Percentiles rank a stretch among this genome's conserved stretches.
Evolutionary conservation across 2,329 filamentous ascomycete species (phyloP).

Genomic region (Dryadomyces quercivorus): DNA sequence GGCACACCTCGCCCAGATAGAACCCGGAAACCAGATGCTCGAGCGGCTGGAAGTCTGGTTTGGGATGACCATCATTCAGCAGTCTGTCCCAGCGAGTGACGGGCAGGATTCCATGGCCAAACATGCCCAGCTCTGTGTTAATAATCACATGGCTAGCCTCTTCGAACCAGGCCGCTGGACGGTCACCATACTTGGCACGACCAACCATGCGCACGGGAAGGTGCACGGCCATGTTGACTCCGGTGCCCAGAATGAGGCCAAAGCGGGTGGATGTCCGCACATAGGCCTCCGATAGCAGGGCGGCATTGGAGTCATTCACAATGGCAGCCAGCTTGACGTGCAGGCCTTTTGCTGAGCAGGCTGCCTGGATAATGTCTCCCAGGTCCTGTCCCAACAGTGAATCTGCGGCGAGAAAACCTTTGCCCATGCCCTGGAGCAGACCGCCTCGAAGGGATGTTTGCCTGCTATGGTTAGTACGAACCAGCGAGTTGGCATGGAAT

Average conservation of each 20-base stretch:
- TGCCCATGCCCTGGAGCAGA: slow-evolving; percentile 50
- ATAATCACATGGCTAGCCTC: slow-evolving; percentile 50
- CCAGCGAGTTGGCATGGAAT: neutral
- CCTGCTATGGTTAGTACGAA: slow-evolving; percentile 22
- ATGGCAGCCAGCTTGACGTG: slow-evolving; percentile 46
- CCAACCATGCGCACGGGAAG: slow-evolving; percentile 46
- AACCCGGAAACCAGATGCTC: slow-evolving; percentile 53
- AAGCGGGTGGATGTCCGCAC: slow-evolving; percentile 45
- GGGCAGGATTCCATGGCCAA: slow-evolving; percentile 45
- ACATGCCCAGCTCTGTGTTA: slow-evolving; percentile 58
- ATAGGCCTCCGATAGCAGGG: slow-evolving; percentile 52
- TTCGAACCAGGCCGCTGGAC: slow-evolving; percentile 43
- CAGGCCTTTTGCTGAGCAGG: slow-evolving; percentile 38
- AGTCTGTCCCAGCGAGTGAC: slow-evolving; percentile 47
- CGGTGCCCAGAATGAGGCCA: slow-evolving; percentile 54
- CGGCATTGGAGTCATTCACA: slow-evolving; percentile 56
- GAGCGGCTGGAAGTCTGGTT: slow-evolving; percentile 48
- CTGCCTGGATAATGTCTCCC: slow-evolving; percentile 41
- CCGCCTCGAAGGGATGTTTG: slow-evolving; percentile 52
- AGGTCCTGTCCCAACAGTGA: slow-evolving; percentile 48
- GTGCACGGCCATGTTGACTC: slow-evolving; percentile 53
- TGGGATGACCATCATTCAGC: slow-evolving; percentile 38
- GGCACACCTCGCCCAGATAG: slow-evolving; percentile 54
- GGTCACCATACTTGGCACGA: slow-evolving; percentile 41
- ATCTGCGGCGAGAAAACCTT: slow-evolving; percentile 48